Conservation (phyloP, 371 early-diverging fungal genomes). For the Nematocida ironsii region DNA sequence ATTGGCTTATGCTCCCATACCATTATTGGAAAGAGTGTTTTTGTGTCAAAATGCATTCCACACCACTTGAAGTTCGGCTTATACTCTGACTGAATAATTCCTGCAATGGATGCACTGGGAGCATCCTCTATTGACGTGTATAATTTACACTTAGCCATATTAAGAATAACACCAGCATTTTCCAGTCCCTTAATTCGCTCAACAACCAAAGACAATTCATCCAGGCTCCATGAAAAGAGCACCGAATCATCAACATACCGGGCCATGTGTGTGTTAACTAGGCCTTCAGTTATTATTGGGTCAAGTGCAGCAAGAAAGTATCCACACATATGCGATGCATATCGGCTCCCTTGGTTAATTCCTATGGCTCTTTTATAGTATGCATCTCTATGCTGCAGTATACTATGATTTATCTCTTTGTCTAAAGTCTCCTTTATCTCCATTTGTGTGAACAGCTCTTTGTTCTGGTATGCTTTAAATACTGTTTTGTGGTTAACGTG, state of each 20-base stretch:
- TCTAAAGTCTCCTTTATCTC: neutral
- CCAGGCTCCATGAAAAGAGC: conserved; percentile 29
- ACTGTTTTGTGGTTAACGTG: neutral
- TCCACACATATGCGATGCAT: conserved; percentile 23
- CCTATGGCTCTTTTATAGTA: conserved; percentile 23
- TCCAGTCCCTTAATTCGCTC: neutral
- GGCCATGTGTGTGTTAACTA: neutral
- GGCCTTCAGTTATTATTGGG: neutral
- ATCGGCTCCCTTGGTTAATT: conserved; percentile 36
- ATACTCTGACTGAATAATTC: neutral
- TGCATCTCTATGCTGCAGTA: neutral
- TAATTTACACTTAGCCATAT: conserved; percentile 23
- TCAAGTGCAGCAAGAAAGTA: conserved; percentile 28
- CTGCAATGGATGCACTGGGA: neutral
- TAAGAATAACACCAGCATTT: conserved; percentile 8
- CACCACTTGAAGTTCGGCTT: conserved; percentile 26
- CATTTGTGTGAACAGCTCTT: neutral
- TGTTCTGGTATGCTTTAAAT: neutral
- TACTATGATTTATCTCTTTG: neutral
- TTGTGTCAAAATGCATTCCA: conserved; percentile 26
- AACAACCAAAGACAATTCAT: conserved; percentile 16
- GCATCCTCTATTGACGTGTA: neutral
- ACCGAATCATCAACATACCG: conserved; percentile 46
- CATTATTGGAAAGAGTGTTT: conserved; percentile 1
- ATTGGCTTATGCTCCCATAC: neutral